Evolutionary conservation across 208 protist genomes (phyloP).

Genomic region (Vickermania ingenoplastis): DNA sequence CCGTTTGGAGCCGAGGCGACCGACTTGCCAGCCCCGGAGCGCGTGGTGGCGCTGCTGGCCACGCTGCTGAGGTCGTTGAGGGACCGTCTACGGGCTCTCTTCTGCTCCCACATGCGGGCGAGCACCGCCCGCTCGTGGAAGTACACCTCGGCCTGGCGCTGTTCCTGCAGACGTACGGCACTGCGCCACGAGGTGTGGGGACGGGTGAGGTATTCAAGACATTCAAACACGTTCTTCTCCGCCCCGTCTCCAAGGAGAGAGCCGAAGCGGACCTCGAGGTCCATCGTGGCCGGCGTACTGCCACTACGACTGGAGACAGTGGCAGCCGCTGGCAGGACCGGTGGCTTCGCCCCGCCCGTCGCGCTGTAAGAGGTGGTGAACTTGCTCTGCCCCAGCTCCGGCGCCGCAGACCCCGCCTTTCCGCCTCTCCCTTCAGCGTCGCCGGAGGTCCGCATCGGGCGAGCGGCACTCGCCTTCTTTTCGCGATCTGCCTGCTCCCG

Average conservation of each 20-base stretch:
- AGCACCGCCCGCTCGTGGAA: conserved; percentile 28
- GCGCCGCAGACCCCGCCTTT: too few species aligned
- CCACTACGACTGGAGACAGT: not conserved
- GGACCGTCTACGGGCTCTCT: conserved; percentile 25
- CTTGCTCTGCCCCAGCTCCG: too few species aligned
- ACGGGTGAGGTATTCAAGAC: conserved; percentile 78
- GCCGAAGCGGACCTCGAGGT: conserved; percentile 12
- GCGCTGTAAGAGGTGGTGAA: not conserved
- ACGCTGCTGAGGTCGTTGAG: conserved; percentile 22
- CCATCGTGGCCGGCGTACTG: conserved; percentile 2
- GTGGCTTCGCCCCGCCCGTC: not conserved
- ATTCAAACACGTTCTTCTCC: conserved; percentile 35
- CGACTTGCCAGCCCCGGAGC: not conserved
- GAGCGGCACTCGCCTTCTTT: not conserved
- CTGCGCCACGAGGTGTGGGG: conserved; percentile 85
- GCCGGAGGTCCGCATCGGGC: not conserved
- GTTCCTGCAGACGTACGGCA: conserved; percentile 27
- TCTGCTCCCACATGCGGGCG: conserved; percentile 36
- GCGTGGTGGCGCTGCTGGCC: conserved; percentile 19
- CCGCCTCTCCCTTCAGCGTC: too few species aligned
- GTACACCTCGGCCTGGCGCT: conserved; percentile 25
- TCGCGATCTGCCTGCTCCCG: not conserved
- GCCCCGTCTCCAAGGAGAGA: conserved; percentile 64
- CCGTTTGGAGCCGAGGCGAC: conserved; percentile 9
- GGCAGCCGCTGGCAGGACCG: not conserved